Evolutionary conservation across 352 stramenopile species (phyloP).

Genomic region (Blastocystis hominis): DNA sequence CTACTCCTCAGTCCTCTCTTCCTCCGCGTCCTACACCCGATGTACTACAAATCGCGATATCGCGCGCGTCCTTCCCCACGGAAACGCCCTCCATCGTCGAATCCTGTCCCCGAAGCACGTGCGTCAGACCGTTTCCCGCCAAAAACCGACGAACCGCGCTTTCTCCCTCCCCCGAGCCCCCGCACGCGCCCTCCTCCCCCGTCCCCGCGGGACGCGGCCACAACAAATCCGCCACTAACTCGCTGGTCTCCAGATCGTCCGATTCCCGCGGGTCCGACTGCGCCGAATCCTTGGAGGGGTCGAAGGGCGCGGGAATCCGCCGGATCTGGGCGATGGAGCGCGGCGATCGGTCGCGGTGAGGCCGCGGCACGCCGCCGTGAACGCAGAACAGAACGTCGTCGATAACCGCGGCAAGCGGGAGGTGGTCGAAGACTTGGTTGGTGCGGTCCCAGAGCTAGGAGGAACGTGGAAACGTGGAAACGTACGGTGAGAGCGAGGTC

Average conservation of each 20-base stretch:
- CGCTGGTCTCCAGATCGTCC: background rate
- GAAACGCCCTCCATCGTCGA: slow-evolving; percentile 76
- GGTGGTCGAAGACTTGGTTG: slow-evolving; percentile 79
- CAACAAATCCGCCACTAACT: background rate
- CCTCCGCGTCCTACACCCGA: slow-evolving; percentile 12
- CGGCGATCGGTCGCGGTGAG: background rate
- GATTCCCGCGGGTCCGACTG: background rate
- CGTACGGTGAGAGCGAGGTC: slow-evolving; percentile 66
- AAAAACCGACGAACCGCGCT: slow-evolving; percentile 76
- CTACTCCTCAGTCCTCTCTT: background rate
- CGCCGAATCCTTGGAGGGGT: slow-evolving; percentile 59
- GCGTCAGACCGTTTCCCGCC: slow-evolving; percentile 68
- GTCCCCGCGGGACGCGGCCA: slow-evolving; percentile 49
- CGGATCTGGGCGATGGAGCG: background rate
- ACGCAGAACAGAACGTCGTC: slow-evolving; percentile 85
- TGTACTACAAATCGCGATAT: slow-evolving; percentile 60
- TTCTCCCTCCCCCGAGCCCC: slow-evolving; percentile 77
- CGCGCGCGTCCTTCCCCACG: slow-evolving; percentile 71
- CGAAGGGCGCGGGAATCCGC: background rate
- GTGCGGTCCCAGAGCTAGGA: slow-evolving; percentile 72
- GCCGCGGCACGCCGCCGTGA: slow-evolving; percentile 74
- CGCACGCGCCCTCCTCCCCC: slow-evolving; percentile 68
- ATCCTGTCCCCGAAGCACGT: slow-evolving; percentile 79
- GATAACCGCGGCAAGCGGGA: slow-evolving; percentile 76
- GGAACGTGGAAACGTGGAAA: background rate